Evolutionary conservation across 805 yeast species (phyloP).

Genomic region (Candida tallmaniae): DNA sequence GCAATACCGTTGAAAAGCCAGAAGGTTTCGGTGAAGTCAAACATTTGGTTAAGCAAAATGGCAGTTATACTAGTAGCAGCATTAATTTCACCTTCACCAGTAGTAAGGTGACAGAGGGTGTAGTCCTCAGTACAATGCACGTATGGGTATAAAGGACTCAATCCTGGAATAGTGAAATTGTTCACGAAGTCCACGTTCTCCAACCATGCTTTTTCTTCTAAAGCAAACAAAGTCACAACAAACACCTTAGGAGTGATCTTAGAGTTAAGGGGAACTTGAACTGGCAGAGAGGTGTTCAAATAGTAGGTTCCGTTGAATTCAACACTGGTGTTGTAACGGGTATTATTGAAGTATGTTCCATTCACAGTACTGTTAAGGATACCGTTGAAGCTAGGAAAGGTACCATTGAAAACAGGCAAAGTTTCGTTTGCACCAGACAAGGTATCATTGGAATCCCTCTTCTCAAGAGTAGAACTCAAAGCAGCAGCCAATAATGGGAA

Average conservation of each 20-base stretch:
- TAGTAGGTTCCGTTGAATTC: not conserved
- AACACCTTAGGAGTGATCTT: conserved; percentile 48
- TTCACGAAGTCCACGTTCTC: conserved; percentile 42
- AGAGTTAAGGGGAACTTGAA: not conserved
- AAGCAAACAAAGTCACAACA: conserved; percentile 51
- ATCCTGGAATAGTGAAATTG: conserved; percentile 61
- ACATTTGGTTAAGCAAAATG: conserved; percentile 46
- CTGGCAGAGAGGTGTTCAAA: not conserved
- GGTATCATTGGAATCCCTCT: too few species aligned
- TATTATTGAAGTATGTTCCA: too few species aligned
- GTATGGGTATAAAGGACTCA: conserved; percentile 55
- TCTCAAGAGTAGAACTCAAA: too few species aligned
- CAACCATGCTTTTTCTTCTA: conserved; percentile 53
- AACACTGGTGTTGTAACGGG: too few species aligned
- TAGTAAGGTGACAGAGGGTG: conserved; percentile 54
- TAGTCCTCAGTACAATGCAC: conserved; percentile 49
- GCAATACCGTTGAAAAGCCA: conserved; percentile 64
- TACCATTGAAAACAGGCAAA: too few species aligned
- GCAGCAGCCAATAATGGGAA: too few species aligned
- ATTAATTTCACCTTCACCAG: conserved; percentile 69
- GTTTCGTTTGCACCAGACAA: too few species aligned
- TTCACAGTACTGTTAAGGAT: too few species aligned
- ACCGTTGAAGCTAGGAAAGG: too few species aligned
- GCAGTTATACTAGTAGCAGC: conserved; percentile 60
- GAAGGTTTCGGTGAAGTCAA: conserved; percentile 57